Base-by-base conservation (phyloP, 805 yeast genomes). In the Hanseniaspora jakobsenii region DNA sequence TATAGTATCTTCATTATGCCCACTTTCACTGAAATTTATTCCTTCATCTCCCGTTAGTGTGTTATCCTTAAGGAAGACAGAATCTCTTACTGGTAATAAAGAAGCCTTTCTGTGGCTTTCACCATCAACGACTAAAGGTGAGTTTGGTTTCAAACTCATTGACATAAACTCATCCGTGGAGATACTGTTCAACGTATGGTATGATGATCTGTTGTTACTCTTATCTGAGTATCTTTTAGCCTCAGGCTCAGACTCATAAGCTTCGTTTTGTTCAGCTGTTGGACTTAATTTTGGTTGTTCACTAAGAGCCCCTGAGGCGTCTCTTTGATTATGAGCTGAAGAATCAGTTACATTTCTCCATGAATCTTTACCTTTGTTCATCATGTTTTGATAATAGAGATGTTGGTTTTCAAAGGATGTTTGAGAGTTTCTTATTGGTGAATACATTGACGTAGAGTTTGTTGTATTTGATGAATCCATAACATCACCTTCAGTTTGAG, bases 131-230 rank as follows among this genome's bases (percentile, higher is more conserved):
- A 81, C 85, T 32, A 85, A 66, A 54, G 85, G 72, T 3, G 26
- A 22, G 27, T 46, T 19, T 19, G 37, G 35, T 8, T 39, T 22
- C 13, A 46, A 13, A 14, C 32, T 40, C 30, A 86, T 84, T 4
- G 83, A 80, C 55, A 85, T 70, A 37, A 86, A 70, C 57, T 84
- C 89, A 40, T 79, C 83, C 1, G 95, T 84, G 26, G 87, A 77
- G 27, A 87, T 87, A 0, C 95, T 85, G 22, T 85, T 86, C 47
- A 81, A 55, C 0, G 95, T 82, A 30, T 71, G 72, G 46, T 75
- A 67, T 8, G 93, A 79, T 28, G 73, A 77, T 57, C 89, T 73
- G 36, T 73, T 47, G 21, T 50, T 51, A 23, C 36, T 35, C 35
- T 26, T 35, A 12, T 38, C 45, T 21, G 19, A 66, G 50, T 67